phyloP scores from a whole-genome alignment of 352 stramenopile genomes.

The Thalassiosira mediterranea region DNA sequence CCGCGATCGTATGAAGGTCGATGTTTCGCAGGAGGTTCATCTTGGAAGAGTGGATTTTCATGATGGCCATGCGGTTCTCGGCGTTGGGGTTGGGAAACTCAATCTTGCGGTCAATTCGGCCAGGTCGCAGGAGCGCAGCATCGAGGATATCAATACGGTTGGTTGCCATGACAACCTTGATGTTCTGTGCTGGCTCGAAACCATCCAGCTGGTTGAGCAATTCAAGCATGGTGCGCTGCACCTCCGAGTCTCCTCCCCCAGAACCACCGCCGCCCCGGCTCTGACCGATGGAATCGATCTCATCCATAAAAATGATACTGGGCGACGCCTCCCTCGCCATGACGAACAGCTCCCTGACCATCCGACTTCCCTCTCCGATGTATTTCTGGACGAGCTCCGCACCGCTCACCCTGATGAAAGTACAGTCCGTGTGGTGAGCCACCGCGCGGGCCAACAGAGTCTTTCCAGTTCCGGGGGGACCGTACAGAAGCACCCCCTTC shows the following conservation, averaged over 20 bases:
- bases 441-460: conserved; percentile 98
- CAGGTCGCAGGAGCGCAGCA: conserved; percentile 93
- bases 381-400: conserved; percentile 99
- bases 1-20: conserved; percentile 96
- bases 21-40: conserved; percentile 99
- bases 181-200: conserved; percentile 96
- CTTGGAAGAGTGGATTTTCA: conserved; percentile 98
- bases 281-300: conserved; percentile 99
- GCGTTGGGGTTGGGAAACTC: conserved; percentile 99
- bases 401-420: conserved; percentile 99
- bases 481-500: conserved; percentile 96
- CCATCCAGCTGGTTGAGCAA: conserved; percentile 98
- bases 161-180: conserved; percentile 99
- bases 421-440: conserved; percentile 97
- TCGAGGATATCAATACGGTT: conserved; percentile 99
- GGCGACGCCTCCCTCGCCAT: conserved; percentile 89
- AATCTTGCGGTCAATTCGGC: conserved; percentile 99
- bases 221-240: conserved; percentile 99
- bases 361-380: conserved; percentile 97
- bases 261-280: conserved; percentile 88
- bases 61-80: conserved; percentile 94
- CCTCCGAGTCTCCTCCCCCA: conserved; percentile 97
- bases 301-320: conserved; percentile 99
- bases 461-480: conserved; percentile 97
- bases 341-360: conserved; percentile 99